A percentile compares a stretch with the other conserved stretches of the same genome.
phyloP scores from a whole-genome alignment of 164 flowering plant species.

The Buxus sempervirens region DNA sequence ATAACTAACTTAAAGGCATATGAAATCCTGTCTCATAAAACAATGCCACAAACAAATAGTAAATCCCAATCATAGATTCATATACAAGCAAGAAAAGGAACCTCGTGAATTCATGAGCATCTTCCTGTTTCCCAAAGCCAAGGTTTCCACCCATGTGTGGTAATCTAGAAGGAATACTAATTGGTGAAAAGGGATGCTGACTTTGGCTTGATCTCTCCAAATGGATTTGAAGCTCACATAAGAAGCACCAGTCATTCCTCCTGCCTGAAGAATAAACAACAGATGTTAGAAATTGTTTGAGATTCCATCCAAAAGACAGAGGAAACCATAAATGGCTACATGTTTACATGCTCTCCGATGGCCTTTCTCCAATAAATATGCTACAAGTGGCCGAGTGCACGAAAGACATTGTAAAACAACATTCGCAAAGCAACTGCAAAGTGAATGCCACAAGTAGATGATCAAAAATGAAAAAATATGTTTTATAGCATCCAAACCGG shows the following conservation, averaged over 20 bases:
- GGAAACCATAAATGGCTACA: too few species aligned
- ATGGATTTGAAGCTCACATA: slow-evolving; percentile 83
- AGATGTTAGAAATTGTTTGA: slow-evolving; percentile 5
- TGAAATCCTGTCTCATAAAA: too few species aligned
- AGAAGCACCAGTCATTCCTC: slow-evolving; percentile 83
- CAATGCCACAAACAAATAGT: background rate
- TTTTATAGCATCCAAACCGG: background rate
- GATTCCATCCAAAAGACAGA: too few species aligned
- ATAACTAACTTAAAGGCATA: background rate
- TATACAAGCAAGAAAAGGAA: slow-evolving; percentile 14
- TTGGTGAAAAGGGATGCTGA: slow-evolving; percentile 80
- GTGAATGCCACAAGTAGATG: slow-evolving; percentile 2
- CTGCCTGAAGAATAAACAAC: slow-evolving; percentile 46
- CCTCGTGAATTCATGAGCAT: slow-evolving; percentile 99
- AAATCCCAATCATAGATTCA: background rate
- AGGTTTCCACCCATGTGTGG: slow-evolving; percentile 94
- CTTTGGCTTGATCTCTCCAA: slow-evolving; percentile 63
- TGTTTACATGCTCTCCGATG: too few species aligned
- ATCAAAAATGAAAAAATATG: background rate
- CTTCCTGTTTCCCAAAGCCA: slow-evolving; percentile 95
- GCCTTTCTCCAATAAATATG: too few species aligned
- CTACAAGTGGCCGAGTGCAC: slow-evolving; percentile 79
- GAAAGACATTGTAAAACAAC: slow-evolving; percentile 93
- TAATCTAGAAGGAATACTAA: slow-evolving; percentile 82
- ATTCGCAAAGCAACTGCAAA: slow-evolving; percentile 93